Conservation (phyloP, 1,284 basidiomycete genomes). For the Apiotrichum domesticum region DNA sequence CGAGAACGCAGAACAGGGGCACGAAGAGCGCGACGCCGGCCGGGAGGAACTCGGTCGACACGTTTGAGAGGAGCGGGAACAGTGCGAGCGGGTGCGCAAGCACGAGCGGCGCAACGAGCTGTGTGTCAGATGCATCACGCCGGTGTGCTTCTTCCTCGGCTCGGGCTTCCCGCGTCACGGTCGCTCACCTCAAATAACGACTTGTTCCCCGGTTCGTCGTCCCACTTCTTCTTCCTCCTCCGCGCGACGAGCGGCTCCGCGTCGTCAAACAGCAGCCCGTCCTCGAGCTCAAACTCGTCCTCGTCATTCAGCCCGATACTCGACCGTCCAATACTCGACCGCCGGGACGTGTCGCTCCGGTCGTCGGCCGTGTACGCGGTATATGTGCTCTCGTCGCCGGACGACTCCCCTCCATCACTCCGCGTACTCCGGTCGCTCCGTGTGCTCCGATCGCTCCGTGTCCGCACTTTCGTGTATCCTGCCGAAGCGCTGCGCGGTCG, state of each 20-base stretch:
- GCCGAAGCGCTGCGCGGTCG: neutral
- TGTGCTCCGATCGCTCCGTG: neutral
- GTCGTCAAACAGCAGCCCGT: slow-evolving; percentile 1
- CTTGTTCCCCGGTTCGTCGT: slow-evolving; percentile 11
- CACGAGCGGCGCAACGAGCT: slow-evolving; percentile 44
- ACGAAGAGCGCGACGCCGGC: slow-evolving; percentile 46
- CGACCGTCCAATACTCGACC: neutral
- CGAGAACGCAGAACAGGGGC: slow-evolving; percentile 38
- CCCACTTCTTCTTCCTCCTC: slow-evolving; percentile 10
- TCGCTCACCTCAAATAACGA: slow-evolving; percentile 12
- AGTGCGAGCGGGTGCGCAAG: slow-evolving; percentile 44
- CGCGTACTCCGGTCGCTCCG: neutral
- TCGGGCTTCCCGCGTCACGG: neutral
- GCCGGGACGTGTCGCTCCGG: neutral
- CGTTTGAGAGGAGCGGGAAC: slow-evolving; percentile 37
- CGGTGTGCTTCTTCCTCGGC: too few relatives aligned
- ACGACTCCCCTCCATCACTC: neutral
- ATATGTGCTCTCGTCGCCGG: neutral
- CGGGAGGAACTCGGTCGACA: slow-evolving; percentile 45
- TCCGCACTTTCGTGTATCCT: neutral
- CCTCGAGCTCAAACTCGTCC: slow-evolving; percentile 5
- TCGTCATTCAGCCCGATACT: slow-evolving; percentile 4
- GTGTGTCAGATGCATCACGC: neutral
- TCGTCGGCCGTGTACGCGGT: slow-evolving; percentile 1
- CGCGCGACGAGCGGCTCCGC: slow-evolving; percentile 13